A percentile compares a stretch with the other conserved stretches of the same genome.
phyloP scores from a whole-genome alignment of 805 yeast genomes.

The Nakazawaea pomicola region DNA sequence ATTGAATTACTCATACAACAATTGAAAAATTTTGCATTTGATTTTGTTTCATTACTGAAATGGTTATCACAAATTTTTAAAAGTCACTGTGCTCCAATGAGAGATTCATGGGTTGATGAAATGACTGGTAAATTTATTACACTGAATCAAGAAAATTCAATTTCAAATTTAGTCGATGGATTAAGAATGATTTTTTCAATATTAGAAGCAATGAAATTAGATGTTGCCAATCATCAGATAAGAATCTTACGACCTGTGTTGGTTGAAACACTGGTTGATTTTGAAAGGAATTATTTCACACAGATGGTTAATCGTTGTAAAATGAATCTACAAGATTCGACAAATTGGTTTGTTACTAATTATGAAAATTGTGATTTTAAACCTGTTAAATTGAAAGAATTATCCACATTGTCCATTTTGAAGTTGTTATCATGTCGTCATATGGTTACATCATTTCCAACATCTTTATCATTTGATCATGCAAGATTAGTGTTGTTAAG shows the following conservation, averaged over 20 bases:
- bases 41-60: constrained; percentile 61
- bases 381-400: constrained; percentile 26
- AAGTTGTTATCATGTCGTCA: constrained; percentile 70
- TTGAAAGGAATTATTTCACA: constrained; percentile 79
- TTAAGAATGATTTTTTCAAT: constrained; percentile 73
- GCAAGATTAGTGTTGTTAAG: constrained; percentile 70
- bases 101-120: constrained; percentile 84
- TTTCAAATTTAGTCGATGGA: constrained; percentile 61
- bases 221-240: constrained; percentile 92
- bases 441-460: constrained; percentile 79
- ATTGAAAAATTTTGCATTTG: constrained; percentile 62
- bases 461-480: constrained; percentile 79
- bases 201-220: constrained; percentile 90
- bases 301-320: constrained; percentile 50
- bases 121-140: constrained; percentile 59
- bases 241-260: constrained; percentile 78
- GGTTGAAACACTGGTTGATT: constrained; percentile 81
- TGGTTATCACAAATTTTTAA: constrained; percentile 79
- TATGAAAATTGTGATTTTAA: constrained; percentile 17
- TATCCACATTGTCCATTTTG: constrained; percentile 49
- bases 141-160: constrained; percentile 38
- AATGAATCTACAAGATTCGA: constrained; percentile 52
- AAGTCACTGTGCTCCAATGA: constrained; percentile 93
- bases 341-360: constrained; percentile 57
- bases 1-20: constrained; percentile 74